Base-by-base conservation (phyloP, 352 stramenopile genomes). In the Globisporangium irregulare region DNA sequence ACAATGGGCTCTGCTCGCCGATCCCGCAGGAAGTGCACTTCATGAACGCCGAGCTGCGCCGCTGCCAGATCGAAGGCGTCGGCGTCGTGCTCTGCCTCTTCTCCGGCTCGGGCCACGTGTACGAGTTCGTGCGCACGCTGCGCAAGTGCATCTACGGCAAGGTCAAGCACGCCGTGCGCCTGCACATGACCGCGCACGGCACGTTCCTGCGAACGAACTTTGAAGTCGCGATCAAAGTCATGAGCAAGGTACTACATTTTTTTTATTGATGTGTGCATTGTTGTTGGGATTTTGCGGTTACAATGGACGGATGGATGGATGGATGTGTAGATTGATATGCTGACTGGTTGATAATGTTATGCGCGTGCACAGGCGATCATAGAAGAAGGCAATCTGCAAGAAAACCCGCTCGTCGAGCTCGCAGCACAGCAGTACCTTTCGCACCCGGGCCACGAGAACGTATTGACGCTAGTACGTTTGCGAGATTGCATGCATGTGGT, bases 81-180 rank as follows among this genome's bases (percentile, higher is more conserved):
- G 85, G 85, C 36, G 79, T 93, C 64, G 73, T 93, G 64, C 75
- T 93, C 3, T 89, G 85, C 24, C 74, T 95, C 24, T 95, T 95
- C 69, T 93, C 87, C 1, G 87, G 87, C 12, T 89, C 85, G 22
- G 87, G 87, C 50, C 78, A 88, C 25, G 87, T 92, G 25, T 95
- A 95, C 69, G 87, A 95, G 70, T 92, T 95, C 61, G 87, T 95
- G 62, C 85, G 87, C 41, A 95, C 87, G 64, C 76, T 95, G 58
- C 82, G 87, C 62, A 95, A 95, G 68, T 95, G 87, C 67, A 95
- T 95, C 60, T 95, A 93, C 73, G 87, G 87, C 53, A 95, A 95
- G 69, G 87, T 95, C 22, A 95, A 95, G 71, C 87, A 95, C 72
- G 87, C 87, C 36, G 87, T 95, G 67, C 82, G 85, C n/a, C 79